phyloP scores from a whole-genome alignment of 2,329 filamentous ascomycete genomes.

The Aureobasidium sp. region DNA sequence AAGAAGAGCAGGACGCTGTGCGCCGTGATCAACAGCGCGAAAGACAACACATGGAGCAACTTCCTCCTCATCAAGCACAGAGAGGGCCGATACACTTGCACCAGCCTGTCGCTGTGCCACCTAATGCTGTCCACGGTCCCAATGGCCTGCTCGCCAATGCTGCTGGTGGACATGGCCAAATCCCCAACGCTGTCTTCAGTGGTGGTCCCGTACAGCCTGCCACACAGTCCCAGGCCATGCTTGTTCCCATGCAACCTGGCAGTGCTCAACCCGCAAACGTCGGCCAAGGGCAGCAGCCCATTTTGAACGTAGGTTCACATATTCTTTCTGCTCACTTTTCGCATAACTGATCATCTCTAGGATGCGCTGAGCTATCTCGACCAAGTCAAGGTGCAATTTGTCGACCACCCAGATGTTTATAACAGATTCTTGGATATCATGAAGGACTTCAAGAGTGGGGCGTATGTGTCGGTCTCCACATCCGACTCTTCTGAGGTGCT shows the following conservation, averaged over 20 bases:
- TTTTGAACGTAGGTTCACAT: conserved; percentile 55
- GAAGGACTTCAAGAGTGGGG: conserved; percentile 99
- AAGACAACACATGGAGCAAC: conserved; percentile 57
- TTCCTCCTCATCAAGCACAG: conserved; percentile 75
- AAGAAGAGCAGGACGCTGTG: conserved; percentile 50
- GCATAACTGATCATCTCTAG: conserved; percentile 27
- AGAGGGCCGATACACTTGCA: conserved; percentile 84
- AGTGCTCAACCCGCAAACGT: conserved; percentile 37
- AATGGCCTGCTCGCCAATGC: conserved; percentile 66
- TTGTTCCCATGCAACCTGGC: conserved; percentile 39
- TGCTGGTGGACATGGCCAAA: conserved; percentile 36
- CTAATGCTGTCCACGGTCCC: conserved; percentile 81
- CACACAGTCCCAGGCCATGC: conserved; percentile 38
- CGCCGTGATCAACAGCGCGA: conserved; percentile 43
- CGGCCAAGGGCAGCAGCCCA: conserved; percentile 74
- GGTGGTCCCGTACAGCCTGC: conserved; percentile 62
- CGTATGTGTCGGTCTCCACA: conserved; percentile 50
- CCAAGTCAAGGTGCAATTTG: conserved; percentile 96
- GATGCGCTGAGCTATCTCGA: conserved; percentile 92
- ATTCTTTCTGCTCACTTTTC: not conserved
- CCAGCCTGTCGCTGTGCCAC: conserved; percentile 76
- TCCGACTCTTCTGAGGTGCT: conserved; percentile 14
- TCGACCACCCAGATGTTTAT: conserved; percentile 94
- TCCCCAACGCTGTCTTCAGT: conserved; percentile 57
- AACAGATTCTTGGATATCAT: conserved; percentile 97